A percentile compares a stretch with the other conserved stretches of the same genome.
Evolutionary conservation across 495 filamentous ascomycete species (phyloP).

Genomic region (Bryoglossum gracile): DNA sequence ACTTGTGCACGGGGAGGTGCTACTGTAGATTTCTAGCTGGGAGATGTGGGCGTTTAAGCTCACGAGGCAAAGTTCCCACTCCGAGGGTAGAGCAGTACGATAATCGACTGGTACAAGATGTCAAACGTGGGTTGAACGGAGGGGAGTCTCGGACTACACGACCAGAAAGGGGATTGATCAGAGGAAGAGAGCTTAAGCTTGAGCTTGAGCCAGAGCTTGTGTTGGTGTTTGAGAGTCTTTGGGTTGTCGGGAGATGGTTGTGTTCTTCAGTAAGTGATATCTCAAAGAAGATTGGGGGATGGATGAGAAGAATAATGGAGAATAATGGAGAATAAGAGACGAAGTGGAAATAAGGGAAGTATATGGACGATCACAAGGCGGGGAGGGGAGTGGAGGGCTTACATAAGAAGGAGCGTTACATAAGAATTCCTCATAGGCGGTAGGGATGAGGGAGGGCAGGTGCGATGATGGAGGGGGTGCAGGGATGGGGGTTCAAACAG

Average conservation of each 20-base stretch:
- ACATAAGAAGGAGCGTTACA: slow-evolving; percentile 23
- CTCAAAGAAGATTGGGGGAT: neutral
- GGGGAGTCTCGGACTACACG: too few relatives aligned
- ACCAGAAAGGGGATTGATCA: slow-evolving; percentile 4
- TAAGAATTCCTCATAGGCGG: slow-evolving; percentile 18
- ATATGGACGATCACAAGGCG: slow-evolving; percentile 23
- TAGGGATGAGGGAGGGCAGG: neutral
- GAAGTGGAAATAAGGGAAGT: slow-evolving; percentile 20
- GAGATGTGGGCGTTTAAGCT: slow-evolving; percentile 23
- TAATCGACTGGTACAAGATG: slow-evolving; percentile 17
- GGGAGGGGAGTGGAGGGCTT: slow-evolving; percentile 18
- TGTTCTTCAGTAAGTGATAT: neutral
- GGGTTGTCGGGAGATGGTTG: neutral
- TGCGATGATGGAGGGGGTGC: slow-evolving; percentile 9
- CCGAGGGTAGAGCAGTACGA: slow-evolving; percentile 11
- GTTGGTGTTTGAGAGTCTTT: slow-evolving; percentile 9
- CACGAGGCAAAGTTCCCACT: slow-evolving; percentile 10
- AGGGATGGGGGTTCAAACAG: slow-evolving; percentile 12
- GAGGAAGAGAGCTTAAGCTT: slow-evolving; percentile 2
- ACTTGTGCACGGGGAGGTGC: slow-evolving; percentile 6
- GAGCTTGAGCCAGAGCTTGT: too few relatives aligned
- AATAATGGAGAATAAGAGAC: slow-evolving; percentile 11
- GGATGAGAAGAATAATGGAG: too few relatives aligned
- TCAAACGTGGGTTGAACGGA: neutral
- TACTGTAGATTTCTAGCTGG: too few relatives aligned